Conservation (phyloP, 495 filamentous ascomycete genomes). For the Penicillium longicatenatum region DNA sequence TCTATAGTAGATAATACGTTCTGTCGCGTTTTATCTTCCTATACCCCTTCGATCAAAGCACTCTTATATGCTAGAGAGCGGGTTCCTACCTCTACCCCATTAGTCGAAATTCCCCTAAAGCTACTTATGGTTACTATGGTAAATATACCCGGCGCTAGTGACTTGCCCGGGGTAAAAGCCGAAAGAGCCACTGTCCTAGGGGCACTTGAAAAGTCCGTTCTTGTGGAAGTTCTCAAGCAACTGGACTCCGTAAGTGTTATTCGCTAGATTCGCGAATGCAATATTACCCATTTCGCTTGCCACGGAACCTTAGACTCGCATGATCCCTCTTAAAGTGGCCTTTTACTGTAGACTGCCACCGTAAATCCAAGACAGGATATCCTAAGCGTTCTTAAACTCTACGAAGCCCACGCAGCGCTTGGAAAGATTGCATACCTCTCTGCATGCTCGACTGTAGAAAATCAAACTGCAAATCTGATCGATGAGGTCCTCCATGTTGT, state of each 20-base stretch:
- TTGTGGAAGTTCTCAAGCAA: not conserved
- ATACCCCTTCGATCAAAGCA: not conserved
- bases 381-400: not conserved
- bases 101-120: no score
- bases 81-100: not conserved
- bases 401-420: not conserved
- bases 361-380: not conserved
- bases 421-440: not conserved
- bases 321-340: slow-evolving; percentile 25
- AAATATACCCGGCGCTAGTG: not conserved
- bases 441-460: not conserved
- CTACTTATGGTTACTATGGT: not conserved
- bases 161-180: not conserved
- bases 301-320: slow-evolving; percentile 20
- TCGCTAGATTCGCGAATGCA: no score
- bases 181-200: slow-evolving; percentile 10
- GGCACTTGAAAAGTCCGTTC: no score
- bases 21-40: not conserved
- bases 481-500: slow-evolving; percentile 1
- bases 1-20: not conserved
- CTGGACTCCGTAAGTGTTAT: no score
- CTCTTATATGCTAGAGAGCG: not conserved
- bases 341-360: slow-evolving; percentile 20
- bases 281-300: slow-evolving; percentile 33
- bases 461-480: not conserved